These are phyloP conservation scores for Hemerocallis citrina DNA, from an alignment of 106 monocot species.

Conservation along the genomic window DNA sequence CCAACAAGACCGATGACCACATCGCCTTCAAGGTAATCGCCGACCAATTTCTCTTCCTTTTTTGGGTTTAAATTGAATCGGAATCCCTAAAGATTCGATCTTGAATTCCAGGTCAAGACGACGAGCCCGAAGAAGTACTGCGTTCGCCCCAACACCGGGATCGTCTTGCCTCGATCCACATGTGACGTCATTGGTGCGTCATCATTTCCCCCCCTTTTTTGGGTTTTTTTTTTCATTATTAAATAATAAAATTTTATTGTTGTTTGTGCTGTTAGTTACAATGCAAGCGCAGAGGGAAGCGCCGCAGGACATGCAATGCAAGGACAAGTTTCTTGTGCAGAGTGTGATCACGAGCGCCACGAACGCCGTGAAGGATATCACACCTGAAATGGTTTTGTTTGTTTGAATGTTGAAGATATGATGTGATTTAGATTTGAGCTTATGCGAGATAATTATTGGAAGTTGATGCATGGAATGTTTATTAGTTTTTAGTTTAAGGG, in stretches of 20 bases:
- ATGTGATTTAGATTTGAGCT: background rate
- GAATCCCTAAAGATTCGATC: too few species aligned
- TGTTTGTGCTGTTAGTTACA: conserved; percentile 43
- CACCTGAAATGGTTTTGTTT: conserved; percentile 52
- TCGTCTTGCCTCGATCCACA: conserved; percentile 53
- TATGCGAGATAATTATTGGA: background rate
- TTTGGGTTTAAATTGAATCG: too few species aligned
- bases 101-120: conserved; percentile 73
- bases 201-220: background rate
- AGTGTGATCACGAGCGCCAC: conserved; percentile 28
- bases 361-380: conserved; percentile 41
- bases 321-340: conserved; percentile 91
- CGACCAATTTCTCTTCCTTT: too few species aligned
- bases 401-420: background rate
- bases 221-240: background rate
- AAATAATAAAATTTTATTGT: background rate
- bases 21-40: conserved; percentile 85
- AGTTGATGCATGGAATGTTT: background rate
- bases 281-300: conserved; percentile 88
- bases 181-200: conserved; percentile 63
- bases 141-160: conserved; percentile 74
- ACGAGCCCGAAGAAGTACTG: conserved; percentile 90
- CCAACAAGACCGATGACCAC: conserved; percentile 68
- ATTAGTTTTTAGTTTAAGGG: too few species aligned
- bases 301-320: conserved; percentile 64